A percentile compares a stretch with the other conserved stretches of the same genome.
These are phyloP conservation scores for Geosmithia flava DNA, from an alignment of 2,329 filamentous ascomycete genomes.

Conservation along the genomic window DNA sequence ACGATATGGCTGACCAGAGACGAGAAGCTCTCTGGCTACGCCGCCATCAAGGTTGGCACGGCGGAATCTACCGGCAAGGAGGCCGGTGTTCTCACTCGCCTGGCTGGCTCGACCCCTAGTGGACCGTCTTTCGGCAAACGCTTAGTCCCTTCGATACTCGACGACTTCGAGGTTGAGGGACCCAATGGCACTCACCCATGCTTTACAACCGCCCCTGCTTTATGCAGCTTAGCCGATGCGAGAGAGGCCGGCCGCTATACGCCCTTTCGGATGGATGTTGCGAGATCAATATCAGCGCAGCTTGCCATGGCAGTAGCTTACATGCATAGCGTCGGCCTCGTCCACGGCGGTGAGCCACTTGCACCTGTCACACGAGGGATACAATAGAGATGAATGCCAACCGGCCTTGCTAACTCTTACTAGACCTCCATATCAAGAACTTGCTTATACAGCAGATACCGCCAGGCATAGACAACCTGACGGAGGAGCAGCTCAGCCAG, in stretches of 20 bases:
- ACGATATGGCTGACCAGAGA: slow-evolving; percentile 29
- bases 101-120: background rate
- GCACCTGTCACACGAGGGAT: background rate
- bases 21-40: slow-evolving; percentile 8
- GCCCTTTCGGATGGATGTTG: slow-evolving; percentile 7
- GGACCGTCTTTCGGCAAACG: background rate
- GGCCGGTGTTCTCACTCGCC: slow-evolving; percentile 12
- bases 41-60: slow-evolving; percentile 15
- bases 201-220: slow-evolving; percentile 9
- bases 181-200: slow-evolving; percentile 18
- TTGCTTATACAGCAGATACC: slow-evolving; percentile 13
- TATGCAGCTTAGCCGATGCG: slow-evolving; percentile 4
- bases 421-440: slow-evolving; percentile 20
- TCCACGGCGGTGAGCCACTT: slow-evolving; percentile 6
- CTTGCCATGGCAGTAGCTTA: slow-evolving; percentile 14
- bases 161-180: slow-evolving; percentile 14
- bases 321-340: slow-evolving; percentile 13
- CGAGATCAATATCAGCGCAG: slow-evolving; percentile 9
- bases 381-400: background rate
- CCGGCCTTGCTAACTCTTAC: background rate
- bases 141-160: slow-evolving; percentile 6
- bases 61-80: background rate
- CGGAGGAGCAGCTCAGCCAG: slow-evolving; percentile 10
- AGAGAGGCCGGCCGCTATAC: slow-evolving; percentile 7
- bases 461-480: slow-evolving; percentile 8